phyloP scores from a whole-genome alignment of 2,329 filamentous ascomycete genomes.

The Lasiodiplodia sp. region DNA sequence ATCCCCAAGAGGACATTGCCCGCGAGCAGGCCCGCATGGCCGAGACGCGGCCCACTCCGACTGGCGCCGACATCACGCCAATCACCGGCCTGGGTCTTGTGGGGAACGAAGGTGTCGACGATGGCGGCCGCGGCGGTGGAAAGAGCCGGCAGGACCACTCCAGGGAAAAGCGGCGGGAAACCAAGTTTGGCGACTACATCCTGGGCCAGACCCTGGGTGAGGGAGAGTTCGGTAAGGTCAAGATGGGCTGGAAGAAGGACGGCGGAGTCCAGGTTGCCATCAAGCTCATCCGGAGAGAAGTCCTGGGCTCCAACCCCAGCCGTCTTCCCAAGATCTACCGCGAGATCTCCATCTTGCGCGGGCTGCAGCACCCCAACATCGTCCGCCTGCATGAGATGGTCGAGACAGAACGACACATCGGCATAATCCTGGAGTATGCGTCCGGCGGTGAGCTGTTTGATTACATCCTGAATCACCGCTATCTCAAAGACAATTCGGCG shows the following conservation, averaged over 20 bases:
- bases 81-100: slow-evolving; percentile 58
- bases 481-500: slow-evolving; percentile 91
- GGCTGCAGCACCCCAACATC: slow-evolving; percentile 93
- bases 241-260: slow-evolving; percentile 97
- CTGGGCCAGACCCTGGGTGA: slow-evolving; percentile 95
- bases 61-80: slow-evolving; percentile 54
- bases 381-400: slow-evolving; percentile 98
- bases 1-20: slow-evolving; percentile 75
- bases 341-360: slow-evolving; percentile 89
- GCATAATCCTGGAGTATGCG: slow-evolving; percentile 97
- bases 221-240: slow-evolving; percentile 98
- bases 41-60: slow-evolving; percentile 59
- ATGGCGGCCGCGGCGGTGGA: slow-evolving; percentile 52
- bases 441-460: slow-evolving; percentile 98
- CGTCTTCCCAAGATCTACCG: slow-evolving; percentile 96
- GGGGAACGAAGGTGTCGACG: slow-evolving; percentile 58
- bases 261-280: slow-evolving; percentile 93
- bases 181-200: slow-evolving; percentile 94
- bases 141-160: slow-evolving; percentile 67
- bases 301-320: slow-evolving; percentile 84
- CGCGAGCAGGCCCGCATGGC: slow-evolving; percentile 74
- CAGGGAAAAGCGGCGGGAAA: slow-evolving; percentile 69
- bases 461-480: slow-evolving; percentile 96
- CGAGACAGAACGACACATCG: slow-evolving; percentile 95
- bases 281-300: slow-evolving; percentile 94